Conservation (phyloP, 2,329 filamentous ascomycete genomes). For the Didymella keratinophila region DNA sequence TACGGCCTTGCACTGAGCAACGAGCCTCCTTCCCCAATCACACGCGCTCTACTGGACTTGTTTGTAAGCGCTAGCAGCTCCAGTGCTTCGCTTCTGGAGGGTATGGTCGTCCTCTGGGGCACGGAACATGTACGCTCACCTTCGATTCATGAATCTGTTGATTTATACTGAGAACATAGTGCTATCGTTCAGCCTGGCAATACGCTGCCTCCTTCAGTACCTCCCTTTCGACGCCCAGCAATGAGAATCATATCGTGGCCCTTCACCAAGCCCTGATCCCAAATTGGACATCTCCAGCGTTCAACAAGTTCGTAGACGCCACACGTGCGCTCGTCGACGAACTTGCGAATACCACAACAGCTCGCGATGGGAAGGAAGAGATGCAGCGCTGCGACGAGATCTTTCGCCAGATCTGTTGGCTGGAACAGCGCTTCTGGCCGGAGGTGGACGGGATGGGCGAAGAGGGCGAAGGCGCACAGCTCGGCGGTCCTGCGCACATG, state of each 20-base stretch:
- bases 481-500: conserved; percentile 29
- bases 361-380: conserved; percentile 57
- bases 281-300: conserved; percentile 60
- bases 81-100: conserved; percentile 67
- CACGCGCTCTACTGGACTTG: conserved; percentile 64
- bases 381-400: conserved; percentile 57
- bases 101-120: conserved; percentile 77
- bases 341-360: conserved; percentile 57
- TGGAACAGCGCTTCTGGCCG: conserved; percentile 60
- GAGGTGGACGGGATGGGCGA: conserved; percentile 60
- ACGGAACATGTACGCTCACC: conserved; percentile 66
- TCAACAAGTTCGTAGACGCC: conserved; percentile 60
- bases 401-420: conserved; percentile 58
- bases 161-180: conserved; percentile 40
- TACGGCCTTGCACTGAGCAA: conserved; percentile 64
- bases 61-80: conserved; percentile 65
- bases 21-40: conserved; percentile 58
- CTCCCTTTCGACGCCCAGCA: conserved; percentile 48
- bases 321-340: conserved; percentile 59
- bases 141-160: neutral
- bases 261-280: conserved; percentile 60
- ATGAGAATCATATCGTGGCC: conserved; percentile 56
- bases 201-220: conserved; percentile 56
- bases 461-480: conserved; percentile 48
- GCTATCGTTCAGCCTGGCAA: conserved; percentile 58